Base-by-base conservation (phyloP, 2,329 filamentous ascomycete species). In the Sphaerulina vaccinii region DNA sequence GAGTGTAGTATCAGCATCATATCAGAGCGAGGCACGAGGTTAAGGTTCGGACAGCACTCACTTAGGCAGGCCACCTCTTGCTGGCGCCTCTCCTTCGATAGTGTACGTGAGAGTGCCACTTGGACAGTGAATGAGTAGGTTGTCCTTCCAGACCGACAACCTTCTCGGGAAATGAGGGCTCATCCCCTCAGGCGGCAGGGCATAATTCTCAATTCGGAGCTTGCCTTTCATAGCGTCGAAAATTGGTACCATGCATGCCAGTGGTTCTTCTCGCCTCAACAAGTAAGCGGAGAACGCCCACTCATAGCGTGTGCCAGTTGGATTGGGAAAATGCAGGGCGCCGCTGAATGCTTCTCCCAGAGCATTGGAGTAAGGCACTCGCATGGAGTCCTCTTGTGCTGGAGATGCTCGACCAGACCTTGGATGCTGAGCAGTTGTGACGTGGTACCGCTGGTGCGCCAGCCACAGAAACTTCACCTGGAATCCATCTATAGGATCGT, bases 401-500 rank as follows among this genome's bases (percentile, higher is more conserved):
- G 21, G 32, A 37, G 32, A 11, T 21, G 33, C 5, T 38, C 10
- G 33, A 18, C 9, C 15, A 21, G 35, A 11, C 22, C 15, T 18
- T 38, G 10, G 16, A 13, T 21, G 33, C 10, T 22, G n/a, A 19
- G 3, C 29, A 10, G 19, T 23, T 1, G n/a, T 21, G 3, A 37
- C 18, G 15, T n/a, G 43, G 27, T 47, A 47, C 15, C 44, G n/a
- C 16, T 39, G 33, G 15, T 47, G 44, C 22, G 18, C 29, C n/a
- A 36, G 29, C 16, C 9, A 37, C 15, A 39, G 33, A 18, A 24
- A 23, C 19, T 24, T 32, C 5, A 15, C 16, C 13, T 6, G 9
- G 8, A 7, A n/a, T n/a, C n/a, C n/a, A n/a, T n/a, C n/a, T n/a
- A n/a, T n/a, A n/a, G n/a, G n/a, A n/a, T n/a, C n/a, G n/a, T n/a